A percentile compares a stretch with the other conserved stretches of the same genome.
phyloP scores from a whole-genome alignment of 352 stramenopile species.

The Phytopythium mirpurense region DNA sequence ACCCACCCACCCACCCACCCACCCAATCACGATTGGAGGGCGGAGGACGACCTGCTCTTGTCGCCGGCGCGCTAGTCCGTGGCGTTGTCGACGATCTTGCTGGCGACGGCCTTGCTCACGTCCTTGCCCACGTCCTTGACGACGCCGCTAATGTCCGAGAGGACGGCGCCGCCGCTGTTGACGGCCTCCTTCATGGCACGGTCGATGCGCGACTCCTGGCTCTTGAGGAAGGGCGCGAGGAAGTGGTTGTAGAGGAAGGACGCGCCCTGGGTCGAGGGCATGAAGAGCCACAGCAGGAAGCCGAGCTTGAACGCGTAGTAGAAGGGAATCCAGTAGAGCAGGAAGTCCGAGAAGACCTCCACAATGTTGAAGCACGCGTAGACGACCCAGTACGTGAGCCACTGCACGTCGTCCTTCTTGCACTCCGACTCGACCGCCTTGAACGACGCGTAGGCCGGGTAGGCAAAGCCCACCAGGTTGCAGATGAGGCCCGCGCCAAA shows the following conservation, averaged over 20 bases:
- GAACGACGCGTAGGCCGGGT: constrained; percentile 82
- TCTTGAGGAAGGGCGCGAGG: constrained; percentile 84
- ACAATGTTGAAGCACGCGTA: constrained; percentile 97
- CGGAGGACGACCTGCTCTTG: too few species aligned
- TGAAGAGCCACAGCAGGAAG: constrained; percentile 96
- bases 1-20: too few species aligned
- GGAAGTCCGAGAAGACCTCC: constrained; percentile 94
- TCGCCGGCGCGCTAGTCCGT: too few species aligned
- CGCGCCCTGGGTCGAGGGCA: constrained; percentile 93
- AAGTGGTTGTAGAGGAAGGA: constrained; percentile 96
- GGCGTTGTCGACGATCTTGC: constrained; percentile 66
- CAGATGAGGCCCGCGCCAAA: constrained; percentile 84
- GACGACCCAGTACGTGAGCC: constrained; percentile 98
- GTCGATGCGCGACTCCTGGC: constrained; percentile 78
- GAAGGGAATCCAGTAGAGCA: constrained; percentile 98
- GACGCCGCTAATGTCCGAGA: constrained; percentile 73
- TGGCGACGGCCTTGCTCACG: constrained; percentile 66
- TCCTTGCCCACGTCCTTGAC: constrained; percentile 73
- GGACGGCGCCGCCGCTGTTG: constrained; percentile 64
- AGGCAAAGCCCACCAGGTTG: constrained; percentile 80
- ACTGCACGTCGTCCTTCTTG: constrained; percentile 85
- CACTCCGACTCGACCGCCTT: constrained; percentile 74
- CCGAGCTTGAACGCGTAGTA: constrained; percentile 98
- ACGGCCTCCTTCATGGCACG: constrained; percentile 81
- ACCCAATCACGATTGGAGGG: too few species aligned